Evolutionary conservation across 2,329 filamentous ascomycete species (phyloP).

Genomic region (Claviceps humidiphila): DNA sequence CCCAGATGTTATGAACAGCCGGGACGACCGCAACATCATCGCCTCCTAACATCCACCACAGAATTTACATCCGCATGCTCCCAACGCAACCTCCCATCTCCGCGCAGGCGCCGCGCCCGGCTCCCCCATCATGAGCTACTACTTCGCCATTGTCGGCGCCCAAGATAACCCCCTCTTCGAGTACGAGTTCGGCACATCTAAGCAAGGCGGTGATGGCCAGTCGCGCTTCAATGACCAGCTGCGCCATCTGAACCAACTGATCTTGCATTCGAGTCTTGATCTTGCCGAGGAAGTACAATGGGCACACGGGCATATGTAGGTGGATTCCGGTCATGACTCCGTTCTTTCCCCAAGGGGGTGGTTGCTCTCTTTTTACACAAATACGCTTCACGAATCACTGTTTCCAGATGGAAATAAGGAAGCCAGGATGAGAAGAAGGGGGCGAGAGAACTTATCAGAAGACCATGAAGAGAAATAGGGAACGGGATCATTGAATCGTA

Average conservation of each 20-base stretch:
- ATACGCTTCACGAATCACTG: too few species aligned
- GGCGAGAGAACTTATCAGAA: too few species aligned
- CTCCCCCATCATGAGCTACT: constrained; percentile 70
- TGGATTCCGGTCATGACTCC: neutral
- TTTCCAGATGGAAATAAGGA: too few species aligned
- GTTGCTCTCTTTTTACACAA: too few species aligned
- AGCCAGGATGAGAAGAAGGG: too few species aligned
- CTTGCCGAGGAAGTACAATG: constrained; percentile 96
- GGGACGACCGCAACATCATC: neutral
- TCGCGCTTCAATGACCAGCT: constrained; percentile 80
- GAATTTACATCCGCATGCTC: neutral
- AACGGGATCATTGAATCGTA: too few species aligned
- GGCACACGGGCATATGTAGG: constrained; percentile 71
- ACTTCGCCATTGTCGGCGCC: constrained; percentile 92
- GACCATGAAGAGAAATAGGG: too few species aligned
- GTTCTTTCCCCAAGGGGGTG: neutral
- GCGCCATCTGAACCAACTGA: constrained; percentile 92
- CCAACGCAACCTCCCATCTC: neutral
- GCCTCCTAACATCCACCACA: neutral
- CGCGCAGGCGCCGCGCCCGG: constrained; percentile 1
- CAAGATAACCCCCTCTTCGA: constrained; percentile 95
- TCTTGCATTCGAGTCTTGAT: constrained; percentile 85
- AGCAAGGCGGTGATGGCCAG: constrained; percentile 86
- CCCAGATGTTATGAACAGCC: neutral
- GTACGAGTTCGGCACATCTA: constrained; percentile 92